Percentiles rank a stretch among this genome's conserved stretches.
These are phyloP conservation scores for Gossypium australe DNA, from an alignment of 345 rosid species.

Conservation along the genomic window DNA sequence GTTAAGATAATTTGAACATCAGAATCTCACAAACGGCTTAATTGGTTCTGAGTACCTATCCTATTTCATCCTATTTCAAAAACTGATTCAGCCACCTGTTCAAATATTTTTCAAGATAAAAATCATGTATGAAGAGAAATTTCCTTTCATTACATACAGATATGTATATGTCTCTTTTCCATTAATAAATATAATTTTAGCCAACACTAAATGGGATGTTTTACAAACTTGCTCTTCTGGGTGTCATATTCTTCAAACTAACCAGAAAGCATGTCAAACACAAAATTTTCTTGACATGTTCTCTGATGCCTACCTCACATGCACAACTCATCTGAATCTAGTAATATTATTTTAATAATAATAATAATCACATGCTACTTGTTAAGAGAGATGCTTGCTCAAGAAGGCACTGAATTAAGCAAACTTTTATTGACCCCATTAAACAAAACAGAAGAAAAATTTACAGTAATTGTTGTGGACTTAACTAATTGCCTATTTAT, in stretches of 20 bases:
- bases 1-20: too few relatives aligned
- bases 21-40: too few relatives aligned
- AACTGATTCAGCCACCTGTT: too few relatives aligned
- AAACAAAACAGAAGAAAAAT: not conserved
- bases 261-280: not conserved
- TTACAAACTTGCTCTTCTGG: not conserved
- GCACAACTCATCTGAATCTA: not conserved
- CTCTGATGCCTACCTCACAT: not conserved
- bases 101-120: too few relatives aligned
- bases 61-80: too few relatives aligned
- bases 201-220: not conserved
- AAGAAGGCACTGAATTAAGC: not conserved
- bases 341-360: not conserved
- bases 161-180: not conserved
- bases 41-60: too few relatives aligned
- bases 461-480: not conserved
- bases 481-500: not conserved
- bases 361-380: not conserved
- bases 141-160: not conserved
- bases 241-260: not conserved
- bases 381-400: not conserved
- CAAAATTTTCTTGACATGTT: not conserved
- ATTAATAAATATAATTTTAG: not conserved
- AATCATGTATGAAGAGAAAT: too few relatives aligned
- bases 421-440: not conserved